These are phyloP conservation scores for Fusarium nodosum DNA, from an alignment of 2,329 filamentous ascomycete species.

Conservation along the genomic window DNA sequence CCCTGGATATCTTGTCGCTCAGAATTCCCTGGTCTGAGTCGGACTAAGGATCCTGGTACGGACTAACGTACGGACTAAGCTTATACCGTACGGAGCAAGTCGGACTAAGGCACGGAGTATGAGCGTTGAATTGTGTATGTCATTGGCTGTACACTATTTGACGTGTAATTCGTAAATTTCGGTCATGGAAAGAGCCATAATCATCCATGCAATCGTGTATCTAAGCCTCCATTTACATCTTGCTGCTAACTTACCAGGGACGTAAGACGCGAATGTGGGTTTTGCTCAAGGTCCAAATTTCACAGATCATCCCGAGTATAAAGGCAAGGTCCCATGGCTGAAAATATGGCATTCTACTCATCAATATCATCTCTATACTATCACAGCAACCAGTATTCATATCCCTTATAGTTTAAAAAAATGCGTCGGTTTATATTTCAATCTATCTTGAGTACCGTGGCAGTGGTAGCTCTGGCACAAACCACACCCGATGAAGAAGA, in stretches of 20 bases:
- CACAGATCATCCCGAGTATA: not conserved
- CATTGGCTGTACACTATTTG: not conserved
- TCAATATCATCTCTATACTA: not conserved
- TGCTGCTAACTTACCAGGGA: rapidly evolving
- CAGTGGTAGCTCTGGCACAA: not conserved
- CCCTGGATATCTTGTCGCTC: rapidly evolving
- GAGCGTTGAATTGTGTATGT: not conserved
- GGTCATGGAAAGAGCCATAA: not conserved
- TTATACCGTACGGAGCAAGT: not conserved
- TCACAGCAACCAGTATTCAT: not conserved
- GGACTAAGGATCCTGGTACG: slow-evolving; percentile 1
- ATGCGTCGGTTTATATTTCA: slow-evolving; percentile 9
- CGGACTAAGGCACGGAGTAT: slow-evolving; percentile 3
- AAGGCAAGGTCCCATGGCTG: not conserved
- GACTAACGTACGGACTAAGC: slow-evolving; percentile 31
- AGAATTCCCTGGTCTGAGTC: not conserved
- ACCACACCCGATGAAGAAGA: not conserved
- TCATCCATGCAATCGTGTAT: not conserved
- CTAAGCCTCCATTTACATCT: not conserved
- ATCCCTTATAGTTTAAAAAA: rapidly evolving
- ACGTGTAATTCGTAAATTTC: not conserved
- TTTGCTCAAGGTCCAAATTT: not conserved
- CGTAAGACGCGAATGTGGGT: not conserved
- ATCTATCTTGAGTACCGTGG: not conserved
- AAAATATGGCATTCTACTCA: not conserved